A percentile compares a stretch with the other conserved stretches of the same genome.
phyloP scores from a whole-genome alignment of 257 asterid species.

The Ehretia macrophylla region DNA sequence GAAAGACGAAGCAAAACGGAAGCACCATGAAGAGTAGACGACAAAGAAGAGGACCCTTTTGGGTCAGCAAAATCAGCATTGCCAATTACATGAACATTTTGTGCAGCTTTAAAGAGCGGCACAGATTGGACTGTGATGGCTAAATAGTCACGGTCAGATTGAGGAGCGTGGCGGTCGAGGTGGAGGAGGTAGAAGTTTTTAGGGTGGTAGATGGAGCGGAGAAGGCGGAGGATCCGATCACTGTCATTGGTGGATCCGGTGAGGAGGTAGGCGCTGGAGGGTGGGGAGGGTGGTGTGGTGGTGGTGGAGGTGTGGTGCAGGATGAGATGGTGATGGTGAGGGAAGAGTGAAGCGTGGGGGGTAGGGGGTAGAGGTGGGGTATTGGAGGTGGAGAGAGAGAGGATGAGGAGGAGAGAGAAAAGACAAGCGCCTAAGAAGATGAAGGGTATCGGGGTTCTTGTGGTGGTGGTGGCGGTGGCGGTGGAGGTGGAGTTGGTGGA shows the following conservation, averaged over 20 bases:
- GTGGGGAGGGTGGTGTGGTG: slow-evolving; percentile 53
- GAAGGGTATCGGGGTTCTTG: slow-evolving; percentile 23
- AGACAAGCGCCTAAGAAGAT: slow-evolving; percentile 49
- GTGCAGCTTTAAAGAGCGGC: slow-evolving; percentile 64
- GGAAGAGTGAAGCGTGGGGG: slow-evolving; percentile 43
- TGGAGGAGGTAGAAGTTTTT: slow-evolving; percentile 67
- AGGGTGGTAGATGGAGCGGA: slow-evolving; percentile 75
- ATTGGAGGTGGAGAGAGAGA: slow-evolving; percentile 37
- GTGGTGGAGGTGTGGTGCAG: slow-evolving; percentile 10
- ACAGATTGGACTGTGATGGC: slow-evolving; percentile 53
- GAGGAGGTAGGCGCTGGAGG: slow-evolving; percentile 67
- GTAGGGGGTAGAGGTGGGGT: slow-evolving; percentile 60
- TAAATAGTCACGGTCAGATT: slow-evolving; percentile 59
- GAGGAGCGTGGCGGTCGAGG: slow-evolving; percentile 59
- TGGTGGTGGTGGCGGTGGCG: slow-evolving; percentile 17
- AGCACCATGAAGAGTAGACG: slow-evolving; percentile 81
- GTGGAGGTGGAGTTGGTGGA: slow-evolving; percentile 21
- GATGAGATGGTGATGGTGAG: slow-evolving; percentile 14
- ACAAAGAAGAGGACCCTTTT: slow-evolving; percentile 61
- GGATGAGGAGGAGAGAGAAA: slow-evolving; percentile 54
- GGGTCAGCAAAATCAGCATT: slow-evolving; percentile 56
- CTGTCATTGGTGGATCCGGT: slow-evolving; percentile 73
- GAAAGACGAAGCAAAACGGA: slow-evolving; percentile 54
- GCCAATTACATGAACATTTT: slow-evolving; percentile 72
- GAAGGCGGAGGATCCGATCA: slow-evolving; percentile 56